A percentile compares a stretch with the other conserved stretches of the same genome.
These are phyloP conservation scores for Cystobasidium sp. DNA, from an alignment of 1,284 basidiomycete genomes.

Conservation along the genomic window DNA sequence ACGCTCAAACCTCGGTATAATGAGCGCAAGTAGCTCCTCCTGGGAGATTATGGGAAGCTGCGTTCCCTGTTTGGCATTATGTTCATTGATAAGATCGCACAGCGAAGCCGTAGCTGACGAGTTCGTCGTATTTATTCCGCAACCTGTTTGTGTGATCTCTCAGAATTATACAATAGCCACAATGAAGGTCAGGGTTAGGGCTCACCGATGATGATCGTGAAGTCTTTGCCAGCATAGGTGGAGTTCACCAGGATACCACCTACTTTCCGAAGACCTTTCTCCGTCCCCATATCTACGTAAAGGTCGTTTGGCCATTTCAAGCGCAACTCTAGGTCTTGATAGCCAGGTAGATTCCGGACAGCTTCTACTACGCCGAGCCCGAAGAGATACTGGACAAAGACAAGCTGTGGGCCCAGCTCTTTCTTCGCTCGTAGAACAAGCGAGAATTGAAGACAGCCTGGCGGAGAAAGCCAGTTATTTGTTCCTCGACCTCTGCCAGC, in stretches of 20 bases:
- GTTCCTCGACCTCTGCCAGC: constrained; percentile 84
- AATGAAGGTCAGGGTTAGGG: constrained; percentile 26
- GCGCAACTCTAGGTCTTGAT: constrained; percentile 64
- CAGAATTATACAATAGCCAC: neutral
- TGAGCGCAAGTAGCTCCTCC: constrained; percentile 75
- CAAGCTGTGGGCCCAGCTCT: constrained; percentile 71
- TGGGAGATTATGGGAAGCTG: constrained; percentile 64
- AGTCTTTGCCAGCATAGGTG: constrained; percentile 72
- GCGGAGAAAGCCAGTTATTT: constrained; percentile 91
- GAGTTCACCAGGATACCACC: constrained; percentile 92
- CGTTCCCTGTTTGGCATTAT: constrained; percentile 55
- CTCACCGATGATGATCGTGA: constrained; percentile 79
- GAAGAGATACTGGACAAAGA: constrained; percentile 95
- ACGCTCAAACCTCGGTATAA: constrained; percentile 76
- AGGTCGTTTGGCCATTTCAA: constrained; percentile 99
- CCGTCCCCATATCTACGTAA: constrained; percentile 68
- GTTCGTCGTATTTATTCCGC: constrained; percentile 87
- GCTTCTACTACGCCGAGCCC: constrained; percentile 88
- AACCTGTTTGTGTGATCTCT: constrained; percentile 64
- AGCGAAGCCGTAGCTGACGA: constrained; percentile 81
- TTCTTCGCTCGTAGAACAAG: constrained; percentile 68
- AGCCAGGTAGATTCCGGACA: constrained; percentile 59
- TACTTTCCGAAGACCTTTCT: constrained; percentile 67
- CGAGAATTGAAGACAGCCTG: constrained; percentile 86
- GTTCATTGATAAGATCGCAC: constrained; percentile 64